Evolutionary conservation across 2,329 filamentous ascomycete genomes (phyloP).

Genomic region (Xylaria sp.): DNA sequence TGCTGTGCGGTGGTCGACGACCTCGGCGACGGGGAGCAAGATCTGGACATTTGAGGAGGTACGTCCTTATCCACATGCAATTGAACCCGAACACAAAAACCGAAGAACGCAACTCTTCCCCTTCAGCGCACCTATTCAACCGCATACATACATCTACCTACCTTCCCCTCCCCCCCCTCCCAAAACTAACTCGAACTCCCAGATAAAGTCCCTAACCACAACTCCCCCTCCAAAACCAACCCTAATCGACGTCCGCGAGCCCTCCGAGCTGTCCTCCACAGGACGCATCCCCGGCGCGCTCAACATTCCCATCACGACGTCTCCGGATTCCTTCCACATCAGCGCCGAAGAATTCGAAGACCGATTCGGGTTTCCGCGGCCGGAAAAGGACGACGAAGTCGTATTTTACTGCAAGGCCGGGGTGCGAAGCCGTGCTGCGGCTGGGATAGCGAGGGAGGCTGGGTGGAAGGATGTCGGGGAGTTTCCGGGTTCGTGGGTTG

Average conservation of each 20-base stretch:
- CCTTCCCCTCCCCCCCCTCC: no score
- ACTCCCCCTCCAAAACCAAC: conserved; percentile 14
- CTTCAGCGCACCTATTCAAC: no score
- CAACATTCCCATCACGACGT: conserved; percentile 82
- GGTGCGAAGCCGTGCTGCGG: conserved; percentile 82
- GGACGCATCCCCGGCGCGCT: conserved; percentile 83
- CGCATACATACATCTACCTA: no score
- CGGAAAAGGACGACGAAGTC: conserved; percentile 59
- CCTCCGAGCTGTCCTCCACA: conserved; percentile 69
- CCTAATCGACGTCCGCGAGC: conserved; percentile 75
- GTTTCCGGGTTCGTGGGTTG: conserved; percentile 81
- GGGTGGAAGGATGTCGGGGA: conserved; percentile 80
- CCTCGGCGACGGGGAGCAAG: conserved; percentile 42
- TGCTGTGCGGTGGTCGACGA: conserved; percentile 43
- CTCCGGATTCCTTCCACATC: conserved; percentile 84
- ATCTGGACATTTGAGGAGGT: conserved; percentile 51
- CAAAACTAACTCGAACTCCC: no score
- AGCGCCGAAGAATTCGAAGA: conserved; percentile 82
- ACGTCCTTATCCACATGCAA: no score
- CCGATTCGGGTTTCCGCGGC: conserved; percentile 81
- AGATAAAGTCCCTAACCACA: conserved; percentile 41
- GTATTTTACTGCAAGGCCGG: conserved; percentile 96
- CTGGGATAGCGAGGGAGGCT: conserved; percentile 77
- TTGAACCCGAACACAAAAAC: no score
- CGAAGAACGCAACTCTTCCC: no score